These are phyloP conservation scores for Hemisphaericaspora xylofermentans DNA, from an alignment of 1,139 yeast species.

Conservation along the genomic window DNA sequence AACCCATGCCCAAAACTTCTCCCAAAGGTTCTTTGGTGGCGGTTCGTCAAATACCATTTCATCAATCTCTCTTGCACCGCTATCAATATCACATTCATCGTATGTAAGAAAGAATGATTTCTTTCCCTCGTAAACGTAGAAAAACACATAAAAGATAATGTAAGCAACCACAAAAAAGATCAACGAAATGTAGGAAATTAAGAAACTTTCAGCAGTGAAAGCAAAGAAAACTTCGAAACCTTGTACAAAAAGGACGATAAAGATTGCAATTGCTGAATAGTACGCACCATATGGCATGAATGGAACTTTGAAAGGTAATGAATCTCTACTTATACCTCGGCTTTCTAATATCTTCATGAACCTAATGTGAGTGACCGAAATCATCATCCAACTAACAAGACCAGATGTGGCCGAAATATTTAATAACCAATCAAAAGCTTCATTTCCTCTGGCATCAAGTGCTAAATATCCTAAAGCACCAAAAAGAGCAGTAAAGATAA, in stretches of 20 bases:
- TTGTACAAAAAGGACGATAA: conserved; percentile 62
- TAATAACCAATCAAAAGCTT: conserved; percentile 81
- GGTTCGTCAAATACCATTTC: conserved; percentile 52
- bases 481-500: conserved; percentile 19
- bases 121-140: conserved; percentile 35
- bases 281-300: conserved; percentile 65
- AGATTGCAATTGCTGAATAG: conserved; percentile 51
- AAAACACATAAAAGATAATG: conserved; percentile 51
- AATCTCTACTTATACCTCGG: conserved; percentile 61
- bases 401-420: conserved; percentile 81
- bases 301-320: conserved; percentile 68
- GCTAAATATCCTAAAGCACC: conserved; percentile 65
- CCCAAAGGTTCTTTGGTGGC: conserved; percentile 31
- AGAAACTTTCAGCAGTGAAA: conserved; percentile 54
- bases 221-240: conserved; percentile 65
- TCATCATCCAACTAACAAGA: conserved; percentile 70
- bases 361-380: conserved; percentile 62
- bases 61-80: conserved; percentile 59
- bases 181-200: conserved; percentile 66
- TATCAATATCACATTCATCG: conserved; percentile 60
- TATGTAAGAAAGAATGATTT: conserved; percentile 37
- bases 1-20: conserved; percentile 1
- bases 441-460: conserved; percentile 55
- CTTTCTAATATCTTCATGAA: conserved; percentile 61
- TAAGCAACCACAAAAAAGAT: conserved; percentile 54